Percentiles rank a stretch among this genome's conserved stretches.
Evolutionary conservation across 2,329 filamentous ascomycete genomes (phyloP).

Genomic region (Diaporthe aspalathi): DNA sequence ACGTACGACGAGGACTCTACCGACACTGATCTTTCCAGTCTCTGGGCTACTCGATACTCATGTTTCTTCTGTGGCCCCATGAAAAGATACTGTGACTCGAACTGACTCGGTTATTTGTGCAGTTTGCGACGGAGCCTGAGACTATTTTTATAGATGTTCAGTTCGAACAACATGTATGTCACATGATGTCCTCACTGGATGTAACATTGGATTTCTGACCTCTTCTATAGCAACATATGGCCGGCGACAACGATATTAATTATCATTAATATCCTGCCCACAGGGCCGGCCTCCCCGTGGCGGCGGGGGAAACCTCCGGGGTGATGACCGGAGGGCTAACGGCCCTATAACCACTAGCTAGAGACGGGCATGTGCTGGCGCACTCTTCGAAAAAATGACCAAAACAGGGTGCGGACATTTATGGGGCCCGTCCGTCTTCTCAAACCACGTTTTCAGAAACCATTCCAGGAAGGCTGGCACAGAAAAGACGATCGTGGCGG

Average conservation of each 20-base stretch:
- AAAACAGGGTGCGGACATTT: background rate
- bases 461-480: background rate
- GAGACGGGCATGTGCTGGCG: background rate
- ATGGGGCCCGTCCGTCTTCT: no score
- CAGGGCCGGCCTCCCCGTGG: background rate
- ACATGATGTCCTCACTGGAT: background rate
- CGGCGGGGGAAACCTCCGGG: background rate
- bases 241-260: background rate
- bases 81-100: no score
- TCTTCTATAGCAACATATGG: background rate
- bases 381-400: background rate
- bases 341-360: background rate
- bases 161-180: no score
- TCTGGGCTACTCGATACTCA: no score
- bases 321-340: background rate
- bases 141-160: no score
- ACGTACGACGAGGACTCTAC: no score
- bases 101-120: no score
- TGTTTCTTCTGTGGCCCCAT: no score
- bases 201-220: background rate
- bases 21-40: no score
- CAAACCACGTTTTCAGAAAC: background rate
- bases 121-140: no score
- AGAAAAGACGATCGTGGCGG: background rate
- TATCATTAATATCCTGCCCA: background rate